Evolutionary conservation across 2,329 filamentous ascomycete species (phyloP).

Genomic region (Fusarium sp.): DNA sequence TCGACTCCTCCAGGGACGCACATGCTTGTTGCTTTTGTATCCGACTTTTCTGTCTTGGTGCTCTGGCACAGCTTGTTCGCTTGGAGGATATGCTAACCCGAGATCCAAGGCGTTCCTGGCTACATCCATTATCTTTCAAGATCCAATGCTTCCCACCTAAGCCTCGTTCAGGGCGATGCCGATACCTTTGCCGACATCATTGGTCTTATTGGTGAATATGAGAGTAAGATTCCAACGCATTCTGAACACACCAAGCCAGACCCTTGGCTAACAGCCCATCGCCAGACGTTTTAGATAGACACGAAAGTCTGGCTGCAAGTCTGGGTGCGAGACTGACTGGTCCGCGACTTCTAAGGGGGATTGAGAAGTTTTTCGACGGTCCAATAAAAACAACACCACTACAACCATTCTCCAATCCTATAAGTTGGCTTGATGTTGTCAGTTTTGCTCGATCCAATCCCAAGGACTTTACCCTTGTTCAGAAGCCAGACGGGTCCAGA

Average conservation of each 20-base stretch:
- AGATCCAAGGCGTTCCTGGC: slow-evolving; percentile 37
- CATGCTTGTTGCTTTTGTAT: slow-evolving; percentile 42
- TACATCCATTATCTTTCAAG: slow-evolving; percentile 67
- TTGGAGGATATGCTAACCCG: slow-evolving; percentile 40
- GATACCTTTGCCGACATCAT: slow-evolving; percentile 81
- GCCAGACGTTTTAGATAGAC: slow-evolving; percentile 80
- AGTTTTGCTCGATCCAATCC: slow-evolving; percentile 85
- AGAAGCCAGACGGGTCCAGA: slow-evolving; percentile 74
- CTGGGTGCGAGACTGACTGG: slow-evolving; percentile 85
- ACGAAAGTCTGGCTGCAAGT: slow-evolving; percentile 88
- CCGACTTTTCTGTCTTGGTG: slow-evolving; percentile 35
- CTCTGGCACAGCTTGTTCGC: slow-evolving; percentile 31
- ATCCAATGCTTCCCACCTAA: slow-evolving; percentile 58
- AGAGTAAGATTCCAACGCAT: slow-evolving; percentile 59
- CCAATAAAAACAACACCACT: slow-evolving; percentile 68
- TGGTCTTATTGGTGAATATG: slow-evolving; percentile 80
- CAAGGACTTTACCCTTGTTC: slow-evolving; percentile 78
- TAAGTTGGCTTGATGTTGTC: slow-evolving; percentile 88
- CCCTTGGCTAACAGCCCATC: slow-evolving; percentile 20
- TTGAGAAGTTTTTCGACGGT: slow-evolving; percentile 87
- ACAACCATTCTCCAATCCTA: slow-evolving; percentile 69
- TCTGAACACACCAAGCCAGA: background rate
- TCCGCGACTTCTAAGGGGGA: slow-evolving; percentile 84
- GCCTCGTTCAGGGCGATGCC: slow-evolving; percentile 64
- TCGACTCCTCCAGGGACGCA: slow-evolving; percentile 38